A percentile compares a stretch with the other conserved stretches of the same genome.
phyloP scores from a whole-genome alignment of 768 basidiomycete genomes.

The Pleurotus salmoneostramineus region DNA sequence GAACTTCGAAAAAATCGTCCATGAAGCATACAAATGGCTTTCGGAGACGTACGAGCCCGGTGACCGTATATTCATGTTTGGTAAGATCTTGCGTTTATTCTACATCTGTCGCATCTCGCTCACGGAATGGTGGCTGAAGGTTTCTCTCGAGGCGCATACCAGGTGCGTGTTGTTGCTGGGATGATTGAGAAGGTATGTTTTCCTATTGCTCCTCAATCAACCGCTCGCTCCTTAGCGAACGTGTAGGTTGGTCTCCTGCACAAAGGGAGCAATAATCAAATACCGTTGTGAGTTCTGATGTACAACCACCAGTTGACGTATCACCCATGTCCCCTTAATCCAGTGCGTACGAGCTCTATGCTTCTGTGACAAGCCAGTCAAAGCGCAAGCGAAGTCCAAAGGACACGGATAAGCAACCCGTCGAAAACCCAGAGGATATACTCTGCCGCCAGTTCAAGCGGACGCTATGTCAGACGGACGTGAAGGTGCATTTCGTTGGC shows the following conservation, averaged over 20 bases:
- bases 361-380: too few species aligned
- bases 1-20: slow-evolving; percentile 28
- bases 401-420: too few species aligned
- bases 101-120: neutral
- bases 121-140: slow-evolving; percentile 20
- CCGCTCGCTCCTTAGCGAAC: neutral
- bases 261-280: slow-evolving; percentile 35
- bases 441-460: slow-evolving; percentile 14
- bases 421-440: neutral
- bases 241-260: slow-evolving; percentile 36
- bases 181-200: slow-evolving; percentile 35
- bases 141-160: slow-evolving; percentile 46
- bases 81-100: slow-evolving; percentile 12
- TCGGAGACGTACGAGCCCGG: slow-evolving; percentile 31
- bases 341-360: slow-evolving; percentile 34
- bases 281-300: slow-evolving; percentile 25
- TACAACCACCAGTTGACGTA: neutral
- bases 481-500: slow-evolving; percentile 40
- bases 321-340: neutral
- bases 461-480: slow-evolving; percentile 16
- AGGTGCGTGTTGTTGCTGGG: slow-evolving; percentile 36
- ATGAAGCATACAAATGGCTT: slow-evolving; percentile 38
- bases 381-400: too few species aligned
- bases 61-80: slow-evolving; percentile 39
- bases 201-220: neutral